A percentile compares a stretch with the other conserved stretches of the same genome.
Conservation (phyloP, 163 green algal genomes). For the Chlamydomonas reinhardtii region DNA sequence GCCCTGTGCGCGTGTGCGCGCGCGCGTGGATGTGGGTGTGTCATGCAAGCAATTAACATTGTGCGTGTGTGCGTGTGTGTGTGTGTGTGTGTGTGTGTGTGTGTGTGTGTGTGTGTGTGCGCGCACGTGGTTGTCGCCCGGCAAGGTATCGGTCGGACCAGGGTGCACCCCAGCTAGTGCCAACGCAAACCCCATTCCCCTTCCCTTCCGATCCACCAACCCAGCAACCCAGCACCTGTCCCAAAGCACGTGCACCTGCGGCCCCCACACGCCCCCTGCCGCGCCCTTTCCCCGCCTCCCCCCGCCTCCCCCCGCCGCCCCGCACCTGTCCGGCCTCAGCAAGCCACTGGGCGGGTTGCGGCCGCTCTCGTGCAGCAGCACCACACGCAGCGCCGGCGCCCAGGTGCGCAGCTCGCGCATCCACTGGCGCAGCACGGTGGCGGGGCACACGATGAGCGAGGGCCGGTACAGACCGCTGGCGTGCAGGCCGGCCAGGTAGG, state of each 20-base stretch:
- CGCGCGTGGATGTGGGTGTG: no score
- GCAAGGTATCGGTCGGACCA: no score
- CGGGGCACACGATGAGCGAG: slow-evolving; percentile 91
- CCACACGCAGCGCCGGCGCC: slow-evolving; percentile 76
- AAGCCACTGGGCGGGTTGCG: slow-evolving; percentile 16
- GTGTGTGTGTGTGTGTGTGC: no score
- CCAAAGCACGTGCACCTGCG: no score
- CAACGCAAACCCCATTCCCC: no score
- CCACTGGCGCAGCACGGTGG: slow-evolving; percentile 97
- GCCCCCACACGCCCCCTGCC: no score
- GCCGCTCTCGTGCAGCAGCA: slow-evolving; percentile 66
- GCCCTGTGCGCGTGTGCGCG: not conserved
- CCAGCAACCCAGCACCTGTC: no score
- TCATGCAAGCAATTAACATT: no score
- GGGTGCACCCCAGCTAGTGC: no score
- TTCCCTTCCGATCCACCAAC: no score
- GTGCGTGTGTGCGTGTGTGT: not conserved
- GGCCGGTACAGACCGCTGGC: slow-evolving; percentile 81
- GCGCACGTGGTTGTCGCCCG: no score
- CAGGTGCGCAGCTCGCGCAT: slow-evolving; percentile 85
- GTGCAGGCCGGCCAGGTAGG: slow-evolving; percentile 86
- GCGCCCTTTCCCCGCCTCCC: not conserved
- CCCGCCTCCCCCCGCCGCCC: not conserved
- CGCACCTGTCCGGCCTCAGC: slow-evolving; percentile 16
- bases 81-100: not conserved